phyloP scores from a whole-genome alignment of 139 green algal species.

The Pycnococcus provasolii region DNA sequence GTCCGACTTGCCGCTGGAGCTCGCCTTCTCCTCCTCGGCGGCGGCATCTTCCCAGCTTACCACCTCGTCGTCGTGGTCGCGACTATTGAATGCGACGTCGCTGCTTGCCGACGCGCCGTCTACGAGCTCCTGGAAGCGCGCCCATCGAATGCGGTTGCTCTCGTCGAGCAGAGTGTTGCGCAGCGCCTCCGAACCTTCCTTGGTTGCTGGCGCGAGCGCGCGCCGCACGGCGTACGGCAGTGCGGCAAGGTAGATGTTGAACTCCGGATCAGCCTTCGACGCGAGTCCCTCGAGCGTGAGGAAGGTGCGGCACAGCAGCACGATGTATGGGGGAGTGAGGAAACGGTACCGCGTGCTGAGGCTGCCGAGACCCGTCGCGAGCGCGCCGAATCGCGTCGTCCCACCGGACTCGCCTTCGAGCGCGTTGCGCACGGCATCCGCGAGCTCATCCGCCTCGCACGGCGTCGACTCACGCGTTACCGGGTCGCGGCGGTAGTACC shows the following conservation, averaged over 20 bases:
- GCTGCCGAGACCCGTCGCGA: slow-evolving; percentile 19
- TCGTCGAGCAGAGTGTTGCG: not conserved
- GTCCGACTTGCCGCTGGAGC: too few species aligned
- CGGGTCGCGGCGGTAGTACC: slow-evolving; percentile 1
- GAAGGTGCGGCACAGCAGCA: slow-evolving; percentile 29
- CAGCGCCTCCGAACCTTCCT: not conserved
- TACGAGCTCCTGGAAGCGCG: slow-evolving; percentile 17
- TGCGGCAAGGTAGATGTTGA: slow-evolving; percentile 28
- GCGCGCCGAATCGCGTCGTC: slow-evolving; percentile 21
- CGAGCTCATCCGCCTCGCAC: slow-evolving; percentile 18
- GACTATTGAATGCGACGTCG: too few species aligned
- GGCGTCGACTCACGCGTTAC: too few species aligned
- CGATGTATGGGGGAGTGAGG: slow-evolving; percentile 25
- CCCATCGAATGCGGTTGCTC: slow-evolving; percentile 4
- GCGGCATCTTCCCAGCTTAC: too few species aligned
- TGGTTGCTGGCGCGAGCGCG: slow-evolving; percentile 9
- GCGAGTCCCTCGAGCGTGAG: slow-evolving; percentile 28
- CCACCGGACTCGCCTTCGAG: slow-evolving; percentile 15
- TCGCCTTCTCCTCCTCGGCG: too few species aligned
- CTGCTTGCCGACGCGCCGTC: not conserved
- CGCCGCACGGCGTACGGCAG: slow-evolving; percentile 26
- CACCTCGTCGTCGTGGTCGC: too few species aligned
- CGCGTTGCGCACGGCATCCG: slow-evolving; percentile 4
- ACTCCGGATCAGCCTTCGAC: slow-evolving; percentile 14
- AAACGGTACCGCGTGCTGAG: slow-evolving; percentile 24